A percentile compares a stretch with the other conserved stretches of the same genome.
These are phyloP conservation scores for Candida cerambycidarum DNA, from an alignment of 805 yeast genomes.

Conservation along the genomic window DNA sequence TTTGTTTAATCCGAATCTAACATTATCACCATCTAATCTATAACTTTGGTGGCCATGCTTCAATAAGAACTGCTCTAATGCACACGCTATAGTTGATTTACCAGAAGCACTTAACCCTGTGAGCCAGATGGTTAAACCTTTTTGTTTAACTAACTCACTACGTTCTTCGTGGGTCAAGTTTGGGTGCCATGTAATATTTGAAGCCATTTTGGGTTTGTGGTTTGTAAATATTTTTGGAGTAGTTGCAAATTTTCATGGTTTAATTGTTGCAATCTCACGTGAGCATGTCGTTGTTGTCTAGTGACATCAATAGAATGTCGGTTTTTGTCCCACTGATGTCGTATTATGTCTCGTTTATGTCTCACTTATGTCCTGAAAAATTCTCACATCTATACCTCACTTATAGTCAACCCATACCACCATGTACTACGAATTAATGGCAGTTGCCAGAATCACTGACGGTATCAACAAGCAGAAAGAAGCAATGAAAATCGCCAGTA, in stretches of 20 bases:
- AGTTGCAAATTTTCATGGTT: background rate
- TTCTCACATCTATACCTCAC: constrained; percentile 1
- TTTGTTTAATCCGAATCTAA: constrained; percentile 92
- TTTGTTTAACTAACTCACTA: constrained; percentile 65
- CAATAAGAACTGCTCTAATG: constrained; percentile 79
- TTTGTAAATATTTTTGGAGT: background rate
- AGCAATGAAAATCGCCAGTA: constrained; percentile 46
- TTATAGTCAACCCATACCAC: background rate
- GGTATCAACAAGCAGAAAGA: constrained; percentile 45
- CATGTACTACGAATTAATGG: constrained; percentile 89
- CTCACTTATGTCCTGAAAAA: background rate
- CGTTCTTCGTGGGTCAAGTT: constrained; percentile 86
- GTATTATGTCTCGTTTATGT: background rate
- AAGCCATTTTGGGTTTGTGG: constrained; percentile 60
- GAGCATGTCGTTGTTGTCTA: background rate
- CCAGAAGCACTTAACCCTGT: constrained; percentile 96
- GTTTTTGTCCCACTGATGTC: background rate
- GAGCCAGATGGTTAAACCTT: constrained; percentile 91
- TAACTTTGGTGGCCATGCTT: constrained; percentile 71
- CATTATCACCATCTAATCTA: constrained; percentile 92
- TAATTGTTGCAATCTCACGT: constrained; percentile 4
- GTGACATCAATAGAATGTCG: too few species aligned
- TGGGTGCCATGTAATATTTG: constrained; percentile 95
- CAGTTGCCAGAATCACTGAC: constrained; percentile 78
- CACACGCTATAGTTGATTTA: constrained; percentile 92